A percentile compares a stretch with the other conserved stretches of the same genome.
These are phyloP conservation scores for Paracorniculantispora psalliotae DNA, from an alignment of 2,329 filamentous ascomycete genomes.

Conservation along the genomic window DNA sequence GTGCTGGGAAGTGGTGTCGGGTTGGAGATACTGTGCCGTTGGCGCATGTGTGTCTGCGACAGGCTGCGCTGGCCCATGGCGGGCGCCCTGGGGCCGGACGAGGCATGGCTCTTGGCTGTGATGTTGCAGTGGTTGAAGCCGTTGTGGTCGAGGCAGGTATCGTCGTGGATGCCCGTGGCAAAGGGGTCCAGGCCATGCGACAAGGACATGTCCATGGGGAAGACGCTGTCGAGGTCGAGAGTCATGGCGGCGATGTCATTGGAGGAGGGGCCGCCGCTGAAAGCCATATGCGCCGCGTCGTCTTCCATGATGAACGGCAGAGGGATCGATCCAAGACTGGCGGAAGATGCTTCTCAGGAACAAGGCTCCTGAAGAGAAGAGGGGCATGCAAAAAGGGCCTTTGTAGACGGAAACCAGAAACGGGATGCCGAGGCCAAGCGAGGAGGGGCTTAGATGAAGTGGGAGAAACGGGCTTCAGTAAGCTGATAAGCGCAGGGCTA, in stretches of 20 bases:
- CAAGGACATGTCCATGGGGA: slow-evolving; percentile 21
- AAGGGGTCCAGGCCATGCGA: slow-evolving; percentile 24
- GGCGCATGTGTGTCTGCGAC: slow-evolving; percentile 12
- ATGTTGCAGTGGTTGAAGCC: slow-evolving; percentile 16
- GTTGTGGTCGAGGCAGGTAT: slow-evolving; percentile 27
- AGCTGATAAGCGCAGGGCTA: slow-evolving; percentile 1
- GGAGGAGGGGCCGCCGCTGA: slow-evolving; percentile 20
- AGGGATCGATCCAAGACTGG: background rate
- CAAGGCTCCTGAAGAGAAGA: slow-evolving; percentile 6
- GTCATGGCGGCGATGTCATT: slow-evolving; percentile 25
- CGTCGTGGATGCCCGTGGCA: slow-evolving; percentile 26
- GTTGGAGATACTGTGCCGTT: slow-evolving; percentile 15
- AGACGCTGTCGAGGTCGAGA: slow-evolving; percentile 24
- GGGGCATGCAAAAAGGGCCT: background rate
- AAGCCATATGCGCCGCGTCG: slow-evolving; percentile 19
- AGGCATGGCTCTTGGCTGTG: slow-evolving; percentile 15
- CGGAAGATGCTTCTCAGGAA: background rate
- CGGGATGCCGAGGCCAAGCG: background rate
- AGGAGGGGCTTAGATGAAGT: background rate
- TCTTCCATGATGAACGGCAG: slow-evolving; percentile 24
- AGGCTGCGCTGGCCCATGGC: slow-evolving; percentile 14
- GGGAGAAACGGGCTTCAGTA: background rate
- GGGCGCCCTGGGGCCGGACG: slow-evolving; percentile 7
- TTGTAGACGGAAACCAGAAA: background rate
- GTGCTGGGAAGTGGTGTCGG: background rate